Percentiles rank a stretch among this genome's conserved stretches.
These are phyloP conservation scores for Artemisia argyi DNA, from an alignment of 129 eudicot species.

Conservation along the genomic window DNA sequence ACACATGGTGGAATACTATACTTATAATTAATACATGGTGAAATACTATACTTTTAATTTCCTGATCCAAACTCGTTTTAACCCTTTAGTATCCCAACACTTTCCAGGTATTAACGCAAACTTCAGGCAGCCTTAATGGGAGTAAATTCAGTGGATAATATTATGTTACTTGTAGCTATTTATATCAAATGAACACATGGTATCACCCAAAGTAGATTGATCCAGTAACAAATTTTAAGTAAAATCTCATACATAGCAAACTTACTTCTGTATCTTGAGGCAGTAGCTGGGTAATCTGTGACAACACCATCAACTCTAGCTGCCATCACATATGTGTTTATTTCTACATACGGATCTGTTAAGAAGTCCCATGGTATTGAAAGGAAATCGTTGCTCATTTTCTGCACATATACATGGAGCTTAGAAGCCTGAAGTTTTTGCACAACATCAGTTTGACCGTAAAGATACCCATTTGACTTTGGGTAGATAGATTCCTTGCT, in stretches of 20 bases:
- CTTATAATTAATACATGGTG: too few species aligned
- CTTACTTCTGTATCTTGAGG: conserved; percentile 67
- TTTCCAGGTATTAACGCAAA: too few species aligned
- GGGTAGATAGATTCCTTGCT: conserved; percentile 53
- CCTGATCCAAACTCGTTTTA: too few species aligned
- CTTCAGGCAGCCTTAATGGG: too few species aligned
- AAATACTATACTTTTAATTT: too few species aligned
- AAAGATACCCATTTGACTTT: conserved; percentile 32
- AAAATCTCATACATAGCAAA: conserved; percentile 6
- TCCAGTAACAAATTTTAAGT: too few species aligned
- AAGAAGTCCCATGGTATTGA: conserved; percentile 77
- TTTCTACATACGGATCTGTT: conserved; percentile 59
- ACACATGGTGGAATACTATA: too few species aligned
- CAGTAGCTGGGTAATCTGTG: conserved; percentile 67
- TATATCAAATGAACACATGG: too few species aligned
- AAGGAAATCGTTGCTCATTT: conserved; percentile 59
- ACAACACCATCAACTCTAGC: conserved; percentile 57
- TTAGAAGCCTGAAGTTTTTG: conserved; percentile 48
- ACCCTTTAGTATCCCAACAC: too few species aligned
- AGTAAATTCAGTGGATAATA: too few species aligned
- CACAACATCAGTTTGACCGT: conserved; percentile 44
- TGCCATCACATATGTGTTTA: conserved; percentile 32
- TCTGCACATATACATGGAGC: conserved; percentile 53
- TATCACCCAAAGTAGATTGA: too few species aligned
- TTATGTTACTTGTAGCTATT: too few species aligned